Percentiles rank a stretch among this genome's conserved stretches.
Evolutionary conservation across 2,329 filamentous ascomycete genomes (phyloP).

Genomic region (Ceratocystis albifundus): DNA sequence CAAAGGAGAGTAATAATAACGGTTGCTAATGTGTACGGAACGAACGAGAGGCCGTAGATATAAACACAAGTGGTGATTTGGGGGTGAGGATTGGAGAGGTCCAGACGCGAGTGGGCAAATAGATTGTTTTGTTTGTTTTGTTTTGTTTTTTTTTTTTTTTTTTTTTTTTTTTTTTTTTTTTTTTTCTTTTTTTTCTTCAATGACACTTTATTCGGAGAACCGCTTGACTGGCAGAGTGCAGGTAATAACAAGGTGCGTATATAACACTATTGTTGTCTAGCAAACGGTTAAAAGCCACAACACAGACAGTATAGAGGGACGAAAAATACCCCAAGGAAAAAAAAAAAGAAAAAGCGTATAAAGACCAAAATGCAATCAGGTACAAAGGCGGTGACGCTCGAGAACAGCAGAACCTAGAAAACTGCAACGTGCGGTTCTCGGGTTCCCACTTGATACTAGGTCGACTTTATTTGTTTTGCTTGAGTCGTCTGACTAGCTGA

Average conservation of each 20-base stretch:
- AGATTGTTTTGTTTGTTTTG: constrained; percentile 7
- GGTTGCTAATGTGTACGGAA: not conserved
- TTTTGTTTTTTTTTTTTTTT: too few species aligned
- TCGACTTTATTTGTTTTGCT: not conserved
- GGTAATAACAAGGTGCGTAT: constrained; percentile 8
- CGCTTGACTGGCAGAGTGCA: not conserved
- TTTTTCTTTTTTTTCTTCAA: not conserved
- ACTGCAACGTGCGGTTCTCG: constrained; percentile 9
- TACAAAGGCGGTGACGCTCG: constrained; percentile 22
- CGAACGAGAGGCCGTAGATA: not conserved
- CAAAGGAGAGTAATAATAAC: not conserved
- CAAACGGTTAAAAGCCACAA: not conserved
- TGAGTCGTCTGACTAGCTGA: too few species aligned
- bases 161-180: too few species aligned
- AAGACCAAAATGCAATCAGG: constrained; percentile 22
- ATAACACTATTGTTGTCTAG: not conserved
- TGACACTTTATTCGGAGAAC: not conserved
- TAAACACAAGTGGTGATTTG: not conserved
- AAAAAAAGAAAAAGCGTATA: constrained; percentile 14
- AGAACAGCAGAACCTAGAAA: constrained; percentile 1
- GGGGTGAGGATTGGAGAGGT: not conserved
- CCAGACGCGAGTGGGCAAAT: not conserved
- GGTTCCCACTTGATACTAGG: constrained; percentile 15
- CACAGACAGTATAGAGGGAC: constrained; percentile 12
- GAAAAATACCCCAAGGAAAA: constrained; percentile 5